Percentiles rank a stretch among this genome's conserved stretches.
Conservation (phyloP, 345 rosid genomes). For the Eucalyptus sp. region DNA sequence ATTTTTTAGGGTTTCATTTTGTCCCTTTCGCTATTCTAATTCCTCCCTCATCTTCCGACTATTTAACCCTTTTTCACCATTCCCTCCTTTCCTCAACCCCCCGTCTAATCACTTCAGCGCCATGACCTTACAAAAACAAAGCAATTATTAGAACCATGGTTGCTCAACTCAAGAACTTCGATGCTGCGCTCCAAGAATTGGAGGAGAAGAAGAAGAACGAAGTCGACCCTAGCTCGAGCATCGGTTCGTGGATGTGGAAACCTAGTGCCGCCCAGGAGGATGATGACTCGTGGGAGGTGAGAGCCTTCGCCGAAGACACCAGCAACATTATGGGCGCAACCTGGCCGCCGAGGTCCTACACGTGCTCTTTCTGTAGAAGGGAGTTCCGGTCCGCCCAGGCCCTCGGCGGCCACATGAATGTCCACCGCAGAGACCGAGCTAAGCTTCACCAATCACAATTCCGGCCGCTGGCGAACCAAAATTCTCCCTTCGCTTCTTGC, state of each 20-base stretch:
- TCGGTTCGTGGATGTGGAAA: slow-evolving; percentile 58
- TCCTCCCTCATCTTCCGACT: not conserved
- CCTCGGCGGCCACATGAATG: slow-evolving; percentile 98
- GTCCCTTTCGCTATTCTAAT: not conserved
- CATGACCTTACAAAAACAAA: not conserved
- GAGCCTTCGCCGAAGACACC: slow-evolving; percentile 81
- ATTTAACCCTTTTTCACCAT: not conserved
- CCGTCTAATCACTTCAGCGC: not conserved
- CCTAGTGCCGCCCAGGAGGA: slow-evolving; percentile 40
- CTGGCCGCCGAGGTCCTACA: slow-evolving; percentile 94
- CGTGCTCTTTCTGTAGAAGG: slow-evolving; percentile 82
- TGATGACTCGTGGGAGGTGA: slow-evolving; percentile 84
- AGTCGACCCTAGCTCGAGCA: not conserved
- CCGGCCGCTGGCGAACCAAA: not conserved
- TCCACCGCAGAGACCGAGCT: slow-evolving; percentile 92
- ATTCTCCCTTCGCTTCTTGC: not conserved
- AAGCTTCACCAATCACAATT: slow-evolving; percentile 43
- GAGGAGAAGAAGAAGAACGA: slow-evolving; percentile 11
- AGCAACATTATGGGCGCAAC: slow-evolving; percentile 68
- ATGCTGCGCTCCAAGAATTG: not conserved
- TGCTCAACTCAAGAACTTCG: slow-evolving; percentile 15
- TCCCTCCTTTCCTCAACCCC: not conserved
- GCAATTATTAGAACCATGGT: slow-evolving; percentile 13
- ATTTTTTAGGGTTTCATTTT: not conserved
- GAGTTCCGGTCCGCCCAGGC: slow-evolving; percentile 97